Base-by-base conservation (phyloP, 2,329 filamentous ascomycete genomes). In the Beauveria sp. region DNA sequence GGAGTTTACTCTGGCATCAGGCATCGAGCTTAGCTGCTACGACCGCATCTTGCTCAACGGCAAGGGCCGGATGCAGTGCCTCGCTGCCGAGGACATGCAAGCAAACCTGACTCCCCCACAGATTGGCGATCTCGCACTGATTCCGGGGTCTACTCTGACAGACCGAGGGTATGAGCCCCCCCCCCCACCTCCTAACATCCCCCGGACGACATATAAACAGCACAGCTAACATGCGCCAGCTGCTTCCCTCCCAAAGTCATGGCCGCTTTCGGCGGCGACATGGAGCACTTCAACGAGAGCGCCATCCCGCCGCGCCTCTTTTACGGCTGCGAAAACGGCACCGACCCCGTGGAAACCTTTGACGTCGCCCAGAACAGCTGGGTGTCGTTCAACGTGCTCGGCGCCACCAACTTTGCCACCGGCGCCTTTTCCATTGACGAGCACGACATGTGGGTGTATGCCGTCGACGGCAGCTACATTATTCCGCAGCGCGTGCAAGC, bases 1-100 rank as follows among this genome's bases (percentile, higher is more conserved):
- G 72, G 72, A 79, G 4, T 73, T 80, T 18, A 75, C 79, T 3
- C 40, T 74, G 0, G 73, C 70, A 0, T 72, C 80, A 1, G 75
- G 76, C 5, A 70, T 83, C 9, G 80, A 84, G 59, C 75, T 76
- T 24, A 74, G 77, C 0, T 88, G 85, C 72, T 82, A 83, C 63
- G 84, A 87, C 66, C 79, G 83, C 0, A 73, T 88, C 16, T 70
- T 88, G 12, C 75, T 88, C 55, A 87, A 88, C 62, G 85, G 85
- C 26, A 83, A 84, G 64, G 84, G 84, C 3, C 74, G 75, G 1
- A 79, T 84, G 0, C 71, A 79, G 53, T 87, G 84, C 67, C 73
- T 80, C 46, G 68, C 76, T 0, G 70, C 72, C 6, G 73, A 75
- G 5, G 72, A 80, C 44, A 73, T 84, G 5, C 70, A 74, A 34